Percentiles rank a stretch among this genome's conserved stretches.
These are phyloP conservation scores for Solanum verrucosum DNA, from an alignment of 257 asterid species.

Conservation along the genomic window DNA sequence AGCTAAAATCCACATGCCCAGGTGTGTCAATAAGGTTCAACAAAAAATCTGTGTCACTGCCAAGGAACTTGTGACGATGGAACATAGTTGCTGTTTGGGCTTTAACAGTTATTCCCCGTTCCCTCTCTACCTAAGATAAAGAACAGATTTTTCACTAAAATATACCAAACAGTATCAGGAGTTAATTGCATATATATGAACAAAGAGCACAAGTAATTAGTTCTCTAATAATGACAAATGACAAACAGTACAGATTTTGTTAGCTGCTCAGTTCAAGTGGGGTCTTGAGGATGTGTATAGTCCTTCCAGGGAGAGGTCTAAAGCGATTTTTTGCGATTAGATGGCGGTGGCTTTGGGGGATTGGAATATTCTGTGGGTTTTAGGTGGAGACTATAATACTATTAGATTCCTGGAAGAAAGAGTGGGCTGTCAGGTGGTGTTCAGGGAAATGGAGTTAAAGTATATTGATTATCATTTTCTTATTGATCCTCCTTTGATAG, in stretches of 20 bases:
- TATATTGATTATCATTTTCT: not conserved
- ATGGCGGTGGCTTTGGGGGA: not conserved
- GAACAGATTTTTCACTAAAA: constrained; percentile 4
- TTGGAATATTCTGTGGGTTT: not conserved
- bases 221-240: not conserved
- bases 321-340: not conserved
- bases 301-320: not conserved
- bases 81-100: constrained; percentile 99
- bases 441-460: not conserved
- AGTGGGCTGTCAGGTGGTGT: not conserved
- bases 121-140: constrained; percentile 82
- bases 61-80: constrained; percentile 54
- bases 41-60: constrained; percentile 47
- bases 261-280: not conserved
- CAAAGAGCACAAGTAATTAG: not conserved
- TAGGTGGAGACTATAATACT: not conserved
- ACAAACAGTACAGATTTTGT: not conserved
- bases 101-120: constrained; percentile 95
- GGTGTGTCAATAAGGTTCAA: constrained; percentile 92
- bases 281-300: not conserved
- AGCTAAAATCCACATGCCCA: constrained; percentile 96
- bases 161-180: not conserved
- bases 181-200: not conserved
- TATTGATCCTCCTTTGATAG: not conserved
- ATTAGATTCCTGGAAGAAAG: not conserved